Percentiles rank a stretch among this genome's conserved stretches.
Conservation (phyloP, 1,284 basidiomycete species). For the Moesziomyces sp. region DNA sequence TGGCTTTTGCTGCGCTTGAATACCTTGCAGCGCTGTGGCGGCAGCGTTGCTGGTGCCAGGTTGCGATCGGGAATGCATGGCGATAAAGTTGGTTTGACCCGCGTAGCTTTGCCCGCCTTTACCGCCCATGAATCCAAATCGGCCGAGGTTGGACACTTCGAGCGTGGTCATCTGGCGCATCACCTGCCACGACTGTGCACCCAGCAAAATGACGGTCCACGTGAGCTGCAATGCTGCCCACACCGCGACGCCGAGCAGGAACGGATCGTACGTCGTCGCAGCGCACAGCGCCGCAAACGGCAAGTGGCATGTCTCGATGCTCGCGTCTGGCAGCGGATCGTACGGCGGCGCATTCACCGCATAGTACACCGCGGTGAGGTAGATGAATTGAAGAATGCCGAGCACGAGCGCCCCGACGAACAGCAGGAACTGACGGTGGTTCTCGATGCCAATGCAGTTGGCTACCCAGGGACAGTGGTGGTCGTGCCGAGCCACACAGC, state of each 20-base stretch:
- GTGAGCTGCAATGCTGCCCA: constrained; percentile 92
- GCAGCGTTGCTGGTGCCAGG: background rate
- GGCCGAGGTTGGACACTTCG: constrained; percentile 92
- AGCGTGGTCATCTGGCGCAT: constrained; percentile 94
- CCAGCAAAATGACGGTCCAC: constrained; percentile 89
- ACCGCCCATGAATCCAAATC: constrained; percentile 97
- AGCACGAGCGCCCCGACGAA: constrained; percentile 86
- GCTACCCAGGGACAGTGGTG: constrained; percentile 98
- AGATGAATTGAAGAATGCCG: constrained; percentile 83
- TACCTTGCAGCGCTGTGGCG: constrained; percentile 15
- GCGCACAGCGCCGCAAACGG: constrained; percentile 75
- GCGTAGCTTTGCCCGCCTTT: constrained; percentile 77
- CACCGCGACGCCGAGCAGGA: constrained; percentile 80
- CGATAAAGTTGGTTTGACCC: constrained; percentile 41
- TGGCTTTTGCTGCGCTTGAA: constrained; percentile 17
- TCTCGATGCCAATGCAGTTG: constrained; percentile 94
- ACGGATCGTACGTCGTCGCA: constrained; percentile 74
- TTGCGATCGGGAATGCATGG: constrained; percentile 15
- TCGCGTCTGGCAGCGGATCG: constrained; percentile 36
- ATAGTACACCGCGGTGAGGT: constrained; percentile 75
- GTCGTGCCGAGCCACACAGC: constrained; percentile 77
- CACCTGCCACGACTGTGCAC: constrained; percentile 89
- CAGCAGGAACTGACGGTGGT: constrained; percentile 92
- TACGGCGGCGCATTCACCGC: constrained; percentile 39
- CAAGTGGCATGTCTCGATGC: constrained; percentile 74